Evolutionary conservation across 176 grass and related monocot species (phyloP), one percentile per base, ranked within the genome.

Genomic region (Tillandsia fasciculata): DNA sequence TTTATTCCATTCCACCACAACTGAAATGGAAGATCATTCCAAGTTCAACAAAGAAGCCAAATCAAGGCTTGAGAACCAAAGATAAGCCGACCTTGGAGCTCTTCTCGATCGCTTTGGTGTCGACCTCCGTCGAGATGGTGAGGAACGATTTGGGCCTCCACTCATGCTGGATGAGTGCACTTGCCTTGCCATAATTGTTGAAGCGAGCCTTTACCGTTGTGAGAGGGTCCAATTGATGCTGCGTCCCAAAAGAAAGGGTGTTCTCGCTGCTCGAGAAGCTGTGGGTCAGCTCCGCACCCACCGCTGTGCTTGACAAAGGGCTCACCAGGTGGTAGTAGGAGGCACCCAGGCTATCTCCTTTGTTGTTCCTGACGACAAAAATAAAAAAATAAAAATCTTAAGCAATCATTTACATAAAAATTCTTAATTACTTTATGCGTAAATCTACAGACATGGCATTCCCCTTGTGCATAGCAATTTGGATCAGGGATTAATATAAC

Each of bases 131-230:
- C 48, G 75, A 77, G 12, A 77, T 61, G 7, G 75, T 77, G 4
- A 68, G 51, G 17, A 77, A 77, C 11, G 75, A 77, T 51, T 77
- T 77, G 27, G 75, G 65, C 18, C 53, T 69, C 75, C 75, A 77
- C 53, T 77, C 75, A 17, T 77, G 75, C 33, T 77, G 75, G 14
- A 77, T 77, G 50, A 77, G 75, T n/a, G 75, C 75, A 63, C 65
- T 77, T 12, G 52, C 75, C 52, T 69, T 77, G 18, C 75, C 75
- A 18, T 51, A 50, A 11, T 69, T 77, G 66, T 77, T 77, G 75
- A 77, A 49, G 2, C 75, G 75, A 26, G 66, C 65, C 12, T 77
- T 77, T 11, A 77, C 53, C 7, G 66, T 50, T 22, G 75, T 77
- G 2, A 77, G 13, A 51, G 20, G 75, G 12, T 77, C 75, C 12